Percentiles rank a stretch among this genome's conserved stretches.
These are phyloP conservation scores for Lumnitzera racemosa DNA, from an alignment of 345 rosid species.

Conservation along the genomic window DNA sequence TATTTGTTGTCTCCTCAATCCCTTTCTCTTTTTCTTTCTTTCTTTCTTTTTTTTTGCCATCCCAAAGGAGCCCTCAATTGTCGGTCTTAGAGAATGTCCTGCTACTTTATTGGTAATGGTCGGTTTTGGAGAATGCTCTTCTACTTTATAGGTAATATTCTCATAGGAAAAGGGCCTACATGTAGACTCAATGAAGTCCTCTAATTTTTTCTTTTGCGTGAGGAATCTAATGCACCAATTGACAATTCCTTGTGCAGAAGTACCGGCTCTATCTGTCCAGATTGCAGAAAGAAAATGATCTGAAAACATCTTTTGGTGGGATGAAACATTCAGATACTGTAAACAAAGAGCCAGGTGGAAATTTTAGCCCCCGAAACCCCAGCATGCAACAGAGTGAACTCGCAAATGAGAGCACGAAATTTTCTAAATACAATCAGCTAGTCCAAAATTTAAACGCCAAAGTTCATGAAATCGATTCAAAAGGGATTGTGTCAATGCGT, in stretches of 20 bases:
- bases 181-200: too few species aligned
- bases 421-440: conserved; percentile 30
- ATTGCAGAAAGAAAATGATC: conserved; percentile 62
- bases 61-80: too few species aligned
- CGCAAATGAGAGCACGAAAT: conserved; percentile 24
- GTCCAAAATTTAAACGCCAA: conserved; percentile 28
- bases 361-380: conserved; percentile 33
- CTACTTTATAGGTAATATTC: too few species aligned
- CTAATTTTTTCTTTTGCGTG: neutral
- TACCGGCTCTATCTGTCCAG: conserved; percentile 90
- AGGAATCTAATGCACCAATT: conserved; percentile 5
- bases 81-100: too few species aligned
- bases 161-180: too few species aligned
- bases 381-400: conserved; percentile 26
- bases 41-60: too few species aligned
- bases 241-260: conserved; percentile 47
- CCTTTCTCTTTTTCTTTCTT: too few species aligned
- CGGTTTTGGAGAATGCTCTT: too few species aligned
- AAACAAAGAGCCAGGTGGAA: conserved; percentile 32
- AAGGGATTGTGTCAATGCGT: conserved; percentile 29
- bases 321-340: conserved; percentile 50
- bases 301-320: conserved; percentile 35
- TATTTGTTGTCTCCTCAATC: too few species aligned
- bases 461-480: conserved; percentile 34
- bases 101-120: too few species aligned